Percentiles rank a stretch among this genome's conserved stretches.
Conservation (phyloP, 2,329 filamentous ascomycete genomes). For the Xylaria sp. region DNA sequence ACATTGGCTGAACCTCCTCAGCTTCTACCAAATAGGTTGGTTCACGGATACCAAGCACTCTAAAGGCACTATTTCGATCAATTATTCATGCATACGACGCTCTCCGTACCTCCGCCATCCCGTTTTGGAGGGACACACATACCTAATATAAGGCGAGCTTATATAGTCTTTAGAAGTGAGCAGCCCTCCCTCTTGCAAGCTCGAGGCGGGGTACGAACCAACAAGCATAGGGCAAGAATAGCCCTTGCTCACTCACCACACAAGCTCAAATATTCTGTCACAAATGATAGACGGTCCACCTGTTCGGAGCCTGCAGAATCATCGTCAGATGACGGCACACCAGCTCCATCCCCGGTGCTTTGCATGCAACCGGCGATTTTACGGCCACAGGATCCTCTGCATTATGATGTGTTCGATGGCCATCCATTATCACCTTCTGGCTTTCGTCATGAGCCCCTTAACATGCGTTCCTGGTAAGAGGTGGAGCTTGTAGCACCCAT, state of each 20-base stretch:
- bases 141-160: conserved; percentile 23
- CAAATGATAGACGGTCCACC: conserved; percentile 45
- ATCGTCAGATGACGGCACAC: conserved; percentile 45
- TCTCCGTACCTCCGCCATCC: conserved; percentile 24
- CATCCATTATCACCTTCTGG: conserved; percentile 4
- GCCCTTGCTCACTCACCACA: conserved; percentile 27
- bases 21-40: conserved; percentile 24
- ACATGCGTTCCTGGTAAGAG: conserved; percentile 9
- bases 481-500: conserved; percentile 10
- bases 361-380: conserved; percentile 44
- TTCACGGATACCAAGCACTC: conserved; percentile 15
- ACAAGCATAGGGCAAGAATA: conserved; percentile 25
- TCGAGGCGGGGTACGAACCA: conserved; percentile 45
- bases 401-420: conserved; percentile 19
- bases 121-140: conserved; percentile 15
- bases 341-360: conserved; percentile 36
- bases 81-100: conserved; percentile 17
- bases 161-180: conserved; percentile 24
- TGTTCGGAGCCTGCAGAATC: conserved; percentile 45
- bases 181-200: conserved; percentile 8
- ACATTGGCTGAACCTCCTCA: conserved; percentile 13
- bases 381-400: conserved; percentile 12
- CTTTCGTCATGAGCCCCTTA: neutral
- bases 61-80: conserved; percentile 16
- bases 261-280: conserved; percentile 37